Percentiles rank a stretch among this genome's conserved stretches.
Conservation (phyloP, 2,329 filamentous ascomycete genomes). For the Zelopaecilomyces penicillatus region DNA sequence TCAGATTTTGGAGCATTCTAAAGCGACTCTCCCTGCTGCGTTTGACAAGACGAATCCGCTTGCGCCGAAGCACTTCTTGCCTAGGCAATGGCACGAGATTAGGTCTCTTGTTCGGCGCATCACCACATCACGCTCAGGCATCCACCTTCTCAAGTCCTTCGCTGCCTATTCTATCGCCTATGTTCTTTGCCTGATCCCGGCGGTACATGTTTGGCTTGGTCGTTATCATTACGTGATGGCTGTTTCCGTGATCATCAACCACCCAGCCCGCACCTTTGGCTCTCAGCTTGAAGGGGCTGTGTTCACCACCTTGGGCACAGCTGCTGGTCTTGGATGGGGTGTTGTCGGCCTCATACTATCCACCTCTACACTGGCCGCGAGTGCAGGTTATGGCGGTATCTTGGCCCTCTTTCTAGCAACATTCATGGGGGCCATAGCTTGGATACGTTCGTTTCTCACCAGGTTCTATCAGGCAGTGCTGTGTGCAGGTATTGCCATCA, state of each 20-base stretch:
- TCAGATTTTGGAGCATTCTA: slow-evolving; percentile 29
- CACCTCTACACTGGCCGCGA: slow-evolving; percentile 37
- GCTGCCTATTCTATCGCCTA: slow-evolving; percentile 50
- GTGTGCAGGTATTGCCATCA: slow-evolving; percentile 46
- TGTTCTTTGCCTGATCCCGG: slow-evolving; percentile 44
- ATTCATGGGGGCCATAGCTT: slow-evolving; percentile 44
- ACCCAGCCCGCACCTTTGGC: slow-evolving; percentile 46
- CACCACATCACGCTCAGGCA: slow-evolving; percentile 40
- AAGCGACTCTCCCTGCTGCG: slow-evolving; percentile 36
- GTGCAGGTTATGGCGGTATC: slow-evolving; percentile 43
- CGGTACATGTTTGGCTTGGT: slow-evolving; percentile 41
- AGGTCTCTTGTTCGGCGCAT: slow-evolving; percentile 31
- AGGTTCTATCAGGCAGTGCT: slow-evolving; percentile 47
- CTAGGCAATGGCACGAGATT: slow-evolving; percentile 38
- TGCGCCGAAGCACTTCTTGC: slow-evolving; percentile 37
- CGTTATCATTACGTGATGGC: slow-evolving; percentile 47
- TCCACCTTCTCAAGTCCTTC: slow-evolving; percentile 45
- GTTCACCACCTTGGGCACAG: slow-evolving; percentile 44
- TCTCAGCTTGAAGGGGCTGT: slow-evolving; percentile 48
- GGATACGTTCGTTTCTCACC: slow-evolving; percentile 46
- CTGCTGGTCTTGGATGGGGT: slow-evolving; percentile 47
- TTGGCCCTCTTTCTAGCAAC: slow-evolving; percentile 46
- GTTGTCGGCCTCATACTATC: slow-evolving; percentile 45
- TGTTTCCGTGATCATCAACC: slow-evolving; percentile 49
- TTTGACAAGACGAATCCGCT: slow-evolving; percentile 40